Evolutionary conservation across 176 grass and related monocot species (phyloP).

Genomic region (Pontederia paniculata): DNA sequence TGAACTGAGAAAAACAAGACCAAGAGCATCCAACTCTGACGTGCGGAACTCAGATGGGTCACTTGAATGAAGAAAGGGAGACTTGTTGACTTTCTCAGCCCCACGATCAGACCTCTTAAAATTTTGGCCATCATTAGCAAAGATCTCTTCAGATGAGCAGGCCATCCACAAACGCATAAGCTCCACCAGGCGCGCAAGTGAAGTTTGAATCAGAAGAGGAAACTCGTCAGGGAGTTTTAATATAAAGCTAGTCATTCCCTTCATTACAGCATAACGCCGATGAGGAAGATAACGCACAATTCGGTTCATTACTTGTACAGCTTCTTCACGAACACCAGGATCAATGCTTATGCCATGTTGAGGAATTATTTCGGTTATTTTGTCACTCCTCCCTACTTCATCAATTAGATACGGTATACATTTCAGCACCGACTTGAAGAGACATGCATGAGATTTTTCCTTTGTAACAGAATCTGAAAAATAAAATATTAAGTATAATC

Average conservation of each 20-base stretch:
- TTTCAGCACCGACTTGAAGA: conserved; percentile 94
- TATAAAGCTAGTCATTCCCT: conserved; percentile 94
- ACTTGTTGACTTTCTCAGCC: conserved; percentile 43
- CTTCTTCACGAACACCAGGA: conserved; percentile 92
- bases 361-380: conserved; percentile 95
- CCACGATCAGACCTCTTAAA: conserved; percentile 39
- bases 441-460: conserved; percentile 89
- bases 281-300: conserved; percentile 75
- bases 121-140: conserved; percentile 49
- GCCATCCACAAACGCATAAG: conserved; percentile 81
- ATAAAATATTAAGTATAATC: conserved; percentile 4
- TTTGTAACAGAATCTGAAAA: conserved; percentile 82
- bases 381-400: conserved; percentile 79
- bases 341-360: conserved; percentile 96
- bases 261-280: conserved; percentile 92
- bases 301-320: conserved; percentile 86
- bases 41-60: conserved; percentile 69
- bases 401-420: conserved; percentile 97
- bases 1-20: conserved; percentile 92
- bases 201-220: conserved; percentile 92
- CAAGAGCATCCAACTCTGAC: conserved; percentile 93
- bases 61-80: conserved; percentile 50
- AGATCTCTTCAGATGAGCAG: conserved; percentile 75
- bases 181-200: conserved; percentile 76
- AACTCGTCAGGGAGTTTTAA: conserved; percentile 95